A percentile compares a stretch with the other conserved stretches of the same genome.
phyloP scores from a whole-genome alignment of 768 basidiomycete species.

The Gloeopeniophorella convolvens region DNA sequence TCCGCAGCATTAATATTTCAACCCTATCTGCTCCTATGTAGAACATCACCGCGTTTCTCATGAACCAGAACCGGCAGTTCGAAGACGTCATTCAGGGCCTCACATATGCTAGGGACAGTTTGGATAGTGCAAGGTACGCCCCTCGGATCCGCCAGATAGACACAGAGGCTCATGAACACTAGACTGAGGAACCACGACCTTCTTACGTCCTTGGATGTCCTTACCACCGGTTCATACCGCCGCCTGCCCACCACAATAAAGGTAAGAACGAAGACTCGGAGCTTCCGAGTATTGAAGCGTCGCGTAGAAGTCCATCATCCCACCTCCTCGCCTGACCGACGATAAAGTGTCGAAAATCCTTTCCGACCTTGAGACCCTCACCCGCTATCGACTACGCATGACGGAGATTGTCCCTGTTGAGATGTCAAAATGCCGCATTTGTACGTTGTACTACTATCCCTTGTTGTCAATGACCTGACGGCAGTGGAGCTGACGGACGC shows the following conservation, averaged over 20 bases:
- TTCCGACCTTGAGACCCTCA: constrained; percentile 64
- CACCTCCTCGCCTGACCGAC: constrained; percentile 60
- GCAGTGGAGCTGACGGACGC: constrained; percentile 59
- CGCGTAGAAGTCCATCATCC: constrained; percentile 61
- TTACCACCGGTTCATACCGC: constrained; percentile 81
- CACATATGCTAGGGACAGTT: constrained; percentile 55
- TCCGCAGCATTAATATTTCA: not conserved
- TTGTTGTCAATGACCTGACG: constrained; percentile 20
- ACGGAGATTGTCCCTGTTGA: constrained; percentile 76
- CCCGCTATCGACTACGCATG: constrained; percentile 74
- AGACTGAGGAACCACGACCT: constrained; percentile 93
- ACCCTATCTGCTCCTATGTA: constrained; percentile 26
- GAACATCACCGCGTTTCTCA: constrained; percentile 85
- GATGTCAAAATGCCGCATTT: constrained; percentile 66
- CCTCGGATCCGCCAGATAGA: not conserved
- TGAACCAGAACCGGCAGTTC: constrained; percentile 81
- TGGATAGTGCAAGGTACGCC: constrained; percentile 72
- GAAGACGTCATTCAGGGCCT: constrained; percentile 59
- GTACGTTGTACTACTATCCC: too few relatives aligned
- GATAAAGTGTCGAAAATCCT: constrained; percentile 59
- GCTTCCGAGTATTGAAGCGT: not conserved
- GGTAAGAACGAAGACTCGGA: constrained; percentile 34
- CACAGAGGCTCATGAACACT: not conserved
- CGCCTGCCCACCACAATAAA: constrained; percentile 77
- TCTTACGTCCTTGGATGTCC: constrained; percentile 82